These are phyloP conservation scores for Ogataea trehalophila DNA, from an alignment of 805 yeast species.

Conservation along the genomic window DNA sequence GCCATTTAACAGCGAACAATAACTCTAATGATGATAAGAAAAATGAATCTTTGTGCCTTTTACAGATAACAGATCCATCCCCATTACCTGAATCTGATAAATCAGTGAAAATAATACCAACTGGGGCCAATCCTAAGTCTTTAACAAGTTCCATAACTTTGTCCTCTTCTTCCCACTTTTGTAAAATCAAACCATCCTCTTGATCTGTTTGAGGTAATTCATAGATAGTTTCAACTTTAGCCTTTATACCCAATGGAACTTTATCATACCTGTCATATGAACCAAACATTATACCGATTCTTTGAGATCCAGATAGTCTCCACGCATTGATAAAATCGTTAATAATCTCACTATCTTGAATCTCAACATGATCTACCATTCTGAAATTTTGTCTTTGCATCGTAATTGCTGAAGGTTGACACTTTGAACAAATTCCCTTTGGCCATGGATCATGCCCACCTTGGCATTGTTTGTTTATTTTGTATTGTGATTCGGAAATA, in stretches of 20 bases:
- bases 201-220: constrained; percentile 90
- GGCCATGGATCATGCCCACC: constrained; percentile 95
- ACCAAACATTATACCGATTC: constrained; percentile 84
- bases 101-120: constrained; percentile 89
- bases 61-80: constrained; percentile 86
- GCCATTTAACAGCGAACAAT: constrained; percentile 76
- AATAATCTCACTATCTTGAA: constrained; percentile 65
- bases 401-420: constrained; percentile 95
- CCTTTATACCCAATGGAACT: constrained; percentile 91
- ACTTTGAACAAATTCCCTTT: constrained; percentile 86
- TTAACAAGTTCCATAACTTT: constrained; percentile 50
- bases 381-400: constrained; percentile 84
- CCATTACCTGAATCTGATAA: constrained; percentile 80
- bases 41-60: constrained; percentile 87
- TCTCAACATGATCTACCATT: constrained; percentile 97
- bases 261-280: constrained; percentile 69
- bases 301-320: constrained; percentile 84
- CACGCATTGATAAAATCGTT: constrained; percentile 86
- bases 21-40: constrained; percentile 87
- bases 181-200: constrained; percentile 72
- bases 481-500: constrained; percentile 62
- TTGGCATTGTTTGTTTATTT: constrained; percentile 59
- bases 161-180: constrained; percentile 49
- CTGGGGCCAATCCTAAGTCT: constrained; percentile 57
- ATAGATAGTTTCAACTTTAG: constrained; percentile 87